Conservation (phyloP, 768 basidiomycete genomes). For the Pluteus cervinus region DNA sequence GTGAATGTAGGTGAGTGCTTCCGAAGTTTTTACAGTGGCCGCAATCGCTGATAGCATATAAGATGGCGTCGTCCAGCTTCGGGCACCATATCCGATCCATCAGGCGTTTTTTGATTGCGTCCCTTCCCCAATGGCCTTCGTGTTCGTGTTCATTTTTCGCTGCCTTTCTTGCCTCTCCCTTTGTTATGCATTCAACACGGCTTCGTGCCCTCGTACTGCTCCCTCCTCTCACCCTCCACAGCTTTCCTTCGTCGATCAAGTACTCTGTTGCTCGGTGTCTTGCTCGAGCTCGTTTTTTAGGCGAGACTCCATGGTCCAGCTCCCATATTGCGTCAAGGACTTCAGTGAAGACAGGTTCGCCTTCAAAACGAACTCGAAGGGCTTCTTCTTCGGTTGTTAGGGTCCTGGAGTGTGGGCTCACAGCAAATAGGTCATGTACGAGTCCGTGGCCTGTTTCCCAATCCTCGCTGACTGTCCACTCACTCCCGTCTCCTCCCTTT, state of each 20-base stretch:
- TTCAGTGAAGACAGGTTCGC: constrained; percentile 17
- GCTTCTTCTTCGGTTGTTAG: background rate
- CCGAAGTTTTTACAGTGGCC: constrained; percentile 24
- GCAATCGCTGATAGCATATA: constrained; percentile 18
- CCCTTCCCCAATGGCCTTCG: constrained; percentile 27
- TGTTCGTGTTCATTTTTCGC: constrained; percentile 15
- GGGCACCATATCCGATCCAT: constrained; percentile 22
- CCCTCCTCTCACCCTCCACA: constrained; percentile 19
- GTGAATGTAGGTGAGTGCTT: constrained; percentile 19
- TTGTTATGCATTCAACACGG: constrained; percentile 20
- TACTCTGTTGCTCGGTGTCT: constrained; percentile 18
- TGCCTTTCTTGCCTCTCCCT: constrained; percentile 15
- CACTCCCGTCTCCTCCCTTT: constrained; percentile 17
- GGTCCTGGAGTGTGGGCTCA: background rate
- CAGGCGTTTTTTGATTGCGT: constrained; percentile 23
- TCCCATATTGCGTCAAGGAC: constrained; percentile 17
- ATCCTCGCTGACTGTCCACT: constrained; percentile 24
- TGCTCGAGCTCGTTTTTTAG: constrained; percentile 12
- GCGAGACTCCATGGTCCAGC: constrained; percentile 10
- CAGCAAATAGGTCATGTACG: constrained; percentile 15
- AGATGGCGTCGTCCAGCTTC: constrained; percentile 18
- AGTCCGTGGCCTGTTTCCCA: constrained; percentile 17
- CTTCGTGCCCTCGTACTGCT: constrained; percentile 10
- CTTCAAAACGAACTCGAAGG: constrained; percentile 12
- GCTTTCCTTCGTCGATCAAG: constrained; percentile 18